These are phyloP conservation scores for Beauveria caledonica DNA, from an alignment of 2,329 filamentous ascomycete species.

Conservation along the genomic window DNA sequence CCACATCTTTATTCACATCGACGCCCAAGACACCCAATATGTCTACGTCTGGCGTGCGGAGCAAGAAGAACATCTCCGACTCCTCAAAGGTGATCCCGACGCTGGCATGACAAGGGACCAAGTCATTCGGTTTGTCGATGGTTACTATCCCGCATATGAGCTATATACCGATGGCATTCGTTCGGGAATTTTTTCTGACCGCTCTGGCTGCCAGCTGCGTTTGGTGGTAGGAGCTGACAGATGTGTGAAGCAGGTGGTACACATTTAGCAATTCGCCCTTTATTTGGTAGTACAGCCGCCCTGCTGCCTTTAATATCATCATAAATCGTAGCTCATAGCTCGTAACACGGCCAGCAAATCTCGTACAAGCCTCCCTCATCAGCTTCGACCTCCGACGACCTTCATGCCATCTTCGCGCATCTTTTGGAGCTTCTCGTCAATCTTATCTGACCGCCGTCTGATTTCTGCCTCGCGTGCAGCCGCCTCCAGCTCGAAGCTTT, in stretches of 20 bases:
- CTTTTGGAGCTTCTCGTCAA: slow-evolving; percentile 45
- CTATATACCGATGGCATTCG: slow-evolving; percentile 55
- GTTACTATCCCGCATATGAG: slow-evolving; percentile 65
- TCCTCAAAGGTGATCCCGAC: slow-evolving; percentile 44
- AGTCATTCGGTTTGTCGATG: slow-evolving; percentile 64
- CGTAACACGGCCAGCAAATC: not conserved
- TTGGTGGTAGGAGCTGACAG: slow-evolving; percentile 54
- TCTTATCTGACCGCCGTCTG: slow-evolving; percentile 42
- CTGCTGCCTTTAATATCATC: not conserved
- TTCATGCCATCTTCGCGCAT: slow-evolving; percentile 49
- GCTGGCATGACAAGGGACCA: slow-evolving; percentile 76
- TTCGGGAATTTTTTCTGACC: slow-evolving; percentile 44
- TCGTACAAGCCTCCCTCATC: not conserved
- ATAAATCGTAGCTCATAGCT: slow-evolving; percentile 9
- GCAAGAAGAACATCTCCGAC: slow-evolving; percentile 66
- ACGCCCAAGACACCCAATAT: slow-evolving; percentile 63
- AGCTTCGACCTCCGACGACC: slow-evolving; percentile 40
- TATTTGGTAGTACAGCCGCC: too few species aligned
- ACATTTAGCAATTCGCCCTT: slow-evolving; percentile 26
- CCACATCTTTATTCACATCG: slow-evolving; percentile 49
- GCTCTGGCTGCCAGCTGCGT: slow-evolving; percentile 48
- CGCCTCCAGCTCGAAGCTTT: slow-evolving; percentile 48
- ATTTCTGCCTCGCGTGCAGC: slow-evolving; percentile 46
- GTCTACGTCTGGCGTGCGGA: slow-evolving; percentile 81
- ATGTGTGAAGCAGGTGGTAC: slow-evolving; percentile 47